phyloP scores from a whole-genome alignment of 75 land plant genomes.

The Pseudotsuga menziesii region DNA sequence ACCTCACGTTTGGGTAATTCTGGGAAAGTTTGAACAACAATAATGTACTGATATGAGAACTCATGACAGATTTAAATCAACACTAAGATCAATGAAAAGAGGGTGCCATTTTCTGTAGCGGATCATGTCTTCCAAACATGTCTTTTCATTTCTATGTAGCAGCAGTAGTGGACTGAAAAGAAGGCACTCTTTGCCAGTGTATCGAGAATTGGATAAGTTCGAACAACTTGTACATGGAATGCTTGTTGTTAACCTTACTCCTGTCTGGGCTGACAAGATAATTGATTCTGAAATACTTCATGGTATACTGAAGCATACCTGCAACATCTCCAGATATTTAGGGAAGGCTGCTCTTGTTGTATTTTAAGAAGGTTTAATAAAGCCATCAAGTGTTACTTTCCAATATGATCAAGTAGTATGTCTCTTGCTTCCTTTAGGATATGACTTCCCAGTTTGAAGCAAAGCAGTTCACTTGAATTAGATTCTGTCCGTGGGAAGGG shows the following conservation, averaged over 20 bases:
- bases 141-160: too few species aligned
- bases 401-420: constrained; percentile 56
- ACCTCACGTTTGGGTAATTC: too few species aligned
- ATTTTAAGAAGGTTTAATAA: constrained; percentile 62
- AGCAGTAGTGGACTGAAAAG: too few species aligned
- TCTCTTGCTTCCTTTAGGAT: constrained; percentile 52
- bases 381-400: constrained; percentile 27
- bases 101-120: too few species aligned
- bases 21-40: too few species aligned
- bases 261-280: constrained; percentile 21
- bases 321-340: constrained; percentile 42
- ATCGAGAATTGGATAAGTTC: too few species aligned
- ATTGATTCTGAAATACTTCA: constrained; percentile 39
- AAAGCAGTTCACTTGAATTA: constrained; percentile 25
- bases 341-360: constrained; percentile 59
- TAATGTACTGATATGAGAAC: too few species aligned
- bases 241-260: constrained; percentile 23
- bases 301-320: constrained; percentile 45
- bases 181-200: too few species aligned
- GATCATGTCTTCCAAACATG: too few species aligned
- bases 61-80: too few species aligned
- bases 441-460: constrained; percentile 20
- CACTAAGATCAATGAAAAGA: too few species aligned
- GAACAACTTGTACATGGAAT: too few species aligned
- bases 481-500: constrained; percentile 55